These are phyloP conservation scores for Dothistroma pini DNA, from an alignment of 2,329 filamentous ascomycete genomes.

Conservation along the genomic window DNA sequence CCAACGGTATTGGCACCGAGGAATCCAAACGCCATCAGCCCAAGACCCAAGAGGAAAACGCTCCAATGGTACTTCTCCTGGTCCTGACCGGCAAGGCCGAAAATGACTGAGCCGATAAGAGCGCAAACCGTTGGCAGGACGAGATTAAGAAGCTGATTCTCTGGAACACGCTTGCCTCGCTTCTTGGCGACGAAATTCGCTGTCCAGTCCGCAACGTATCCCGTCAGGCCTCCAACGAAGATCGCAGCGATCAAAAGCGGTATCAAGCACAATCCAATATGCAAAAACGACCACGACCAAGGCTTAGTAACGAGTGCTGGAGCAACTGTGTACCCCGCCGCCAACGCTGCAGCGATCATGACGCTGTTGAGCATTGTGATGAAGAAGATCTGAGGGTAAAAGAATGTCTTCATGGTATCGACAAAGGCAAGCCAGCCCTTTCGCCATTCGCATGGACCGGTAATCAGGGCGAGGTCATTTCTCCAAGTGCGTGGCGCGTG, in stretches of 20 bases:
- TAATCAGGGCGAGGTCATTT: constrained; percentile 28
- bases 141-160: constrained; percentile 31
- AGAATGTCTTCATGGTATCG: constrained; percentile 32
- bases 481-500: constrained; percentile 22
- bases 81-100: constrained; percentile 27
- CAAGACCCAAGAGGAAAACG: constrained; percentile 29
- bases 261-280: constrained; percentile 23
- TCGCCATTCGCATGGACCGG: constrained; percentile 22
- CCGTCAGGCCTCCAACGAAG: constrained; percentile 25
- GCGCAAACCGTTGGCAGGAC: constrained; percentile 27
- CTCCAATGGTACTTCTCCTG: constrained; percentile 25
- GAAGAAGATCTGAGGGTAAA: constrained; percentile 34
- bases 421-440: constrained; percentile 28
- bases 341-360: constrained; percentile 30
- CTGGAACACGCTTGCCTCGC: constrained; percentile 28
- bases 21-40: constrained; percentile 32
- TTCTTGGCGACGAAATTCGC: constrained; percentile 28
- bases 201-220: constrained; percentile 27
- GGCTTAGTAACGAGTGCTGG: constrained; percentile 26
- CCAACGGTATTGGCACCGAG: constrained; percentile 32
- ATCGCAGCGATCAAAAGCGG: constrained; percentile 28
- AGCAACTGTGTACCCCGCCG: constrained; percentile 27
- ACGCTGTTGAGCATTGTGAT: constrained; percentile 32
- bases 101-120: constrained; percentile 28
- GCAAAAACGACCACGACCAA: constrained; percentile 20